phyloP scores from a whole-genome alignment of 257 asterid species.

The Vinca minor region DNA sequence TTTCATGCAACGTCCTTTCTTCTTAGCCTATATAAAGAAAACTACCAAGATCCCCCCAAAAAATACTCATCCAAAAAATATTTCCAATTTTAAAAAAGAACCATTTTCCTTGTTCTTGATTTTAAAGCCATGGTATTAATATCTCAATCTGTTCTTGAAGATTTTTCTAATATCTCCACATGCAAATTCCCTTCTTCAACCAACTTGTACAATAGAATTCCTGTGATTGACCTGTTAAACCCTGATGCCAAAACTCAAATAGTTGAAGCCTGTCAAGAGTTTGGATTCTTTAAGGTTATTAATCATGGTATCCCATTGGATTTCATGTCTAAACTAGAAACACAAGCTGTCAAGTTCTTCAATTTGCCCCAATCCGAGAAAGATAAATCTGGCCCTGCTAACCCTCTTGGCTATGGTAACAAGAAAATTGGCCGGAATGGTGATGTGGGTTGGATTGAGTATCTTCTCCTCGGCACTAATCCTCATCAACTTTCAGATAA shows the following conservation, averaged over 20 bases:
- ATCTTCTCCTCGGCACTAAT: constrained; percentile 24
- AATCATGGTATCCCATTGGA: constrained; percentile 27
- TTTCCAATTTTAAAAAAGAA: too few species aligned
- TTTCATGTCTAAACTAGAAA: constrained; percentile 19
- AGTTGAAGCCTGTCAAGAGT: constrained; percentile 23
- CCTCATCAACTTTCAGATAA: constrained; percentile 10
- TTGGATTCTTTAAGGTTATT: constrained; percentile 28
- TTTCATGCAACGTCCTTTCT: too few species aligned
- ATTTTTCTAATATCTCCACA: too few species aligned
- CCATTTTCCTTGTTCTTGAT: too few species aligned
- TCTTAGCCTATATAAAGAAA: too few species aligned
- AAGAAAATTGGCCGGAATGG: constrained; percentile 27
- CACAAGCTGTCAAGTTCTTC: constrained; percentile 22
- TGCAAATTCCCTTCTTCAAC: too few species aligned
- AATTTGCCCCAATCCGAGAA: constrained; percentile 23
- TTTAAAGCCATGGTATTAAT: too few species aligned
- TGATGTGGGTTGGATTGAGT: constrained; percentile 32
- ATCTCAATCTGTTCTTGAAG: too few species aligned
- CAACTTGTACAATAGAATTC: constrained; percentile 12
- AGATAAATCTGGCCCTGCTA: constrained; percentile 21
- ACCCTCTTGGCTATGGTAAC: constrained; percentile 31
- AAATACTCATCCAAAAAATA: too few species aligned
- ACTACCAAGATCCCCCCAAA: too few species aligned
- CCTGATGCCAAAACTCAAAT: constrained; percentile 18
- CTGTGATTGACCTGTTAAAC: constrained; percentile 22